Evolutionary conservation across 495 filamentous ascomycete species (phyloP).

Genomic region (Tuber umbilicatum): DNA sequence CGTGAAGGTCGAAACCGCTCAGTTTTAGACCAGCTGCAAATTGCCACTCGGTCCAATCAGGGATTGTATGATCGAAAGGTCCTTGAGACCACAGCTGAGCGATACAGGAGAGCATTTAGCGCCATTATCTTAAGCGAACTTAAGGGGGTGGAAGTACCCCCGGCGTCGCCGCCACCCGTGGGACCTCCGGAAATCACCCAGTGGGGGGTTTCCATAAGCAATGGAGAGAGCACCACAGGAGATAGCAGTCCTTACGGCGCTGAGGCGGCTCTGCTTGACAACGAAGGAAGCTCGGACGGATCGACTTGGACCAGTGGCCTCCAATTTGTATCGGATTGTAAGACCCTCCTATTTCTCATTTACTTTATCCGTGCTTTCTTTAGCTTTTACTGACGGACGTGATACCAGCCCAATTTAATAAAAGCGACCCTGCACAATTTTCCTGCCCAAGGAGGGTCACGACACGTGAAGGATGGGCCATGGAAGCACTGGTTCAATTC

Average conservation of each 20-base stretch:
- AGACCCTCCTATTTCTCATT: neutral
- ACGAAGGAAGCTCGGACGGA: neutral
- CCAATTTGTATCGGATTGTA: constrained; percentile 28
- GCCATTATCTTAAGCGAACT: constrained; percentile 18
- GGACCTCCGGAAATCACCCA: neutral
- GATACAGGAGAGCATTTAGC: constrained; percentile 25
- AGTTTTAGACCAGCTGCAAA: constrained; percentile 33
- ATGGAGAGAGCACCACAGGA: neutral
- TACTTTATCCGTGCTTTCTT: neutral
- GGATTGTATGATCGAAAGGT: constrained; percentile 35
- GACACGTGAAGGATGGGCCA: constrained; percentile 29
- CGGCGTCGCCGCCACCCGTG: neutral
- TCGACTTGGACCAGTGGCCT: neutral
- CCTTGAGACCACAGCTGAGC: constrained; percentile 27
- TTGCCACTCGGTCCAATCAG: constrained; percentile 32
- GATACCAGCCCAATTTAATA: constrained; percentile 19
- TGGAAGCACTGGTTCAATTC: constrained; percentile 10
- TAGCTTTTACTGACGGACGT: constrained; percentile 4
- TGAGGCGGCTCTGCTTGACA: neutral
- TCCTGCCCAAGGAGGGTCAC: constrained; percentile 28
- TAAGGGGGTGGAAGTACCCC: neutral
- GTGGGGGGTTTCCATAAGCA: neutral
- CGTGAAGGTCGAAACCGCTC: constrained; percentile 30
- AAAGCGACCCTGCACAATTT: constrained; percentile 24
- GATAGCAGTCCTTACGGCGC: neutral